Evolutionary conservation across 2,329 filamentous ascomycete genomes (phyloP), one percentile per base, ranked within the genome.

Genomic region (Seiridium unicorne): DNA sequence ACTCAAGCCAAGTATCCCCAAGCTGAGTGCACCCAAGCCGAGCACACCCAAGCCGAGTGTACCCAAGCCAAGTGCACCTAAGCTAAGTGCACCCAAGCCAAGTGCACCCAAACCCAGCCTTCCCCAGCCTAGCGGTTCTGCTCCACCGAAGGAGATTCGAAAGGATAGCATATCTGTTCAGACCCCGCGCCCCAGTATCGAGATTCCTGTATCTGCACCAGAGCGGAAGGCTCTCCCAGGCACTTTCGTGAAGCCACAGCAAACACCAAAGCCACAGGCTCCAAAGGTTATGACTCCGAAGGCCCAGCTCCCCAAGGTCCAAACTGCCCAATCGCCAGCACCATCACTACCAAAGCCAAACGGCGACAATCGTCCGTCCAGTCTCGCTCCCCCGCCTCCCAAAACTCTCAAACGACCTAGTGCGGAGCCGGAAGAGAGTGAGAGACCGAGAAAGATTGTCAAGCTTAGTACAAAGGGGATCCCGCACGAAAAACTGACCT

Each of bases 371-470:
- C 53, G 55, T 38, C 40, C 59, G 9, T 10, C 51, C 13, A 55
- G 38, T n/a, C 60, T 57, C 9, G 35, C 44, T 32, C 35, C 58
- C 3, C 47, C 46, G 32, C 4, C 38, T 5, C 44, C 62, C 5
- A 61, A 62, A 38, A 40, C 62, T 3, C 51, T 64, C 3, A 73
- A 73, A 55, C 66, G 71, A 3, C 60, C 66, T 4, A 72, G 69
- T 34, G 67, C 67, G 4, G 71, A 73, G 47, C 53, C 54, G 13
- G 66, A 63, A 35, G 69, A 70, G 18, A 63, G 66, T 5, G 58
- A 62, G 8, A 66, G 70, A 9, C 70, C 70, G 13, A 68, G 65
- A 5, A 73, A 73, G 64, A 65, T 73, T 5, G 60, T 73, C n/a
- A 73, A 71, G 59, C 66, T 73, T 9, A 60, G 71, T 26, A 72